A percentile compares a stretch with the other conserved stretches of the same genome.
These are phyloP conservation scores for Arctium lappa DNA, from an alignment of 129 eudicot genomes.

Conservation along the genomic window DNA sequence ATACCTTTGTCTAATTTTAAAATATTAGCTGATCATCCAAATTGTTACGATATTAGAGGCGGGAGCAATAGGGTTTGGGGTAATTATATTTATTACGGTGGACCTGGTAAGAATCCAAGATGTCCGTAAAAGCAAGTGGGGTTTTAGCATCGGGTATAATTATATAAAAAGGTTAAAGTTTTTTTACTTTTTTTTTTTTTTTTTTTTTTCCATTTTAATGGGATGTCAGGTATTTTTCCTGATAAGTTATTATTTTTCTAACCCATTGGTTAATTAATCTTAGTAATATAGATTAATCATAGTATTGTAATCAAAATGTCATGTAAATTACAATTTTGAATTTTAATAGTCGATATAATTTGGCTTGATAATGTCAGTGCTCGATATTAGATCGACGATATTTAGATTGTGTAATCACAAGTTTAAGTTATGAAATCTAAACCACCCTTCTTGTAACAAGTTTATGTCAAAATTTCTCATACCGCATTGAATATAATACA, in stretches of 20 bases:
- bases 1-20: conserved; percentile 55
- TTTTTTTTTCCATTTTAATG: conserved; percentile 1
- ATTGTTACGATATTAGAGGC: conserved; percentile 77
- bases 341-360: not conserved
- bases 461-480: no score
- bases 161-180: conserved; percentile 24
- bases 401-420: not conserved
- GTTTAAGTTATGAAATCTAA: no score
- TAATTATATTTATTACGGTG: conserved; percentile 88
- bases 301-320: conserved; percentile 16
- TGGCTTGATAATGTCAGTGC: not conserved
- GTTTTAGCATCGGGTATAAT: conserved; percentile 8
- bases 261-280: conserved; percentile 33
- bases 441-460: no score
- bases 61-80: conserved; percentile 88
- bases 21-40: conserved; percentile 85
- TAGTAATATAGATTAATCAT: conserved; percentile 25
- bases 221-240: conserved; percentile 9
- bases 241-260: conserved; percentile 30
- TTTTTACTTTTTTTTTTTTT: conserved; percentile 9
- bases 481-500: no score
- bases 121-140: conserved; percentile 49
- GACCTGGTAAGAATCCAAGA: conserved; percentile 78
- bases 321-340: conserved; percentile 30
- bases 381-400: no score